phyloP scores from a whole-genome alignment of 768 basidiomycete genomes.

The Psilocybe cyanescens region DNA sequence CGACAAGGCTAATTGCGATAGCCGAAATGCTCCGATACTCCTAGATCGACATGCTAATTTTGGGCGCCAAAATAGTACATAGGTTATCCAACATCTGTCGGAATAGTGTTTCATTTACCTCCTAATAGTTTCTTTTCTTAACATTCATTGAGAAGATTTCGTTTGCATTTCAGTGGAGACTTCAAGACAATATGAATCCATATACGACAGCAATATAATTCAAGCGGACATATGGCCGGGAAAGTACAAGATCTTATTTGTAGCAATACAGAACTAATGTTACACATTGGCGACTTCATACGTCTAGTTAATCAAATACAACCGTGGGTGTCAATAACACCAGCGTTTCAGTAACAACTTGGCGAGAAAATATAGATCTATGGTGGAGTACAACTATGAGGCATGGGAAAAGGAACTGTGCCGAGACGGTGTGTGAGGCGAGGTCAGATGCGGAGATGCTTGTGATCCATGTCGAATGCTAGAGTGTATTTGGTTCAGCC shows the following conservation, averaged over 20 bases:
- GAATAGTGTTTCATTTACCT: neutral
- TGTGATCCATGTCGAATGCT: constrained; percentile 49
- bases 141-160: too few species aligned
- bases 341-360: neutral
- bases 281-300: neutral
- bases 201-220: neutral
- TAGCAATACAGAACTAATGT: neutral
- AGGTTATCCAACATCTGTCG: neutral
- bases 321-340: neutral
- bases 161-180: neutral
- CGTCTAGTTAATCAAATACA: neutral
- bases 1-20: neutral
- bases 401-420: constrained; percentile 19
- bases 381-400: constrained; percentile 6
- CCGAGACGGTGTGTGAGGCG: constrained; percentile 8
- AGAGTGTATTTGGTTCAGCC: constrained; percentile 50
- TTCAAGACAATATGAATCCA: neutral
- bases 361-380: constrained; percentile 5
- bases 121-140: neutral
- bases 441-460: constrained; percentile 35
- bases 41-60: neutral
- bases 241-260: neutral
- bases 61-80: neutral
- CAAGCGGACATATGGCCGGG: neutral
- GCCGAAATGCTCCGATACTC: neutral